Conservation (phyloP, 805 yeast species). For the Pichia paraexigua region DNA sequence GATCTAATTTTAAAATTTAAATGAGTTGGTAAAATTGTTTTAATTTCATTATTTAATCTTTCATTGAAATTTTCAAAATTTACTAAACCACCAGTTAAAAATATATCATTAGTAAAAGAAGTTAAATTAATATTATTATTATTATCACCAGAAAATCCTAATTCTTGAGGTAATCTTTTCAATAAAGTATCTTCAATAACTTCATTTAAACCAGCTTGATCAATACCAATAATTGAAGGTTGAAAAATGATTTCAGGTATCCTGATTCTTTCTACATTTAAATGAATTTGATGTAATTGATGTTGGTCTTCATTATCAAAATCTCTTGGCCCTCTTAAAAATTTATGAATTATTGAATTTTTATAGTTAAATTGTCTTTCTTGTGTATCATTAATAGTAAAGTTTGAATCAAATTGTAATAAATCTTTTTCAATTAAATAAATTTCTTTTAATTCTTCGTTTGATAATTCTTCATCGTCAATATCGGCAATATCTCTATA, state of each 20-base stretch:
- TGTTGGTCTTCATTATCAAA: slow-evolving; percentile 76
- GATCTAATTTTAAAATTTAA: slow-evolving; percentile 50
- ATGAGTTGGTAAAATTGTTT: slow-evolving; percentile 61
- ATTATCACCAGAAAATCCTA: slow-evolving; percentile 43
- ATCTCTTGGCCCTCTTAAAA: slow-evolving; percentile 83
- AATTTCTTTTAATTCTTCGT: slow-evolving; percentile 57
- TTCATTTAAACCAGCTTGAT: slow-evolving; percentile 91
- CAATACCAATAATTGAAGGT: slow-evolving; percentile 90
- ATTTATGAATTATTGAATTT: slow-evolving; percentile 69
- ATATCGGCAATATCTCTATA: slow-evolving; percentile 74
- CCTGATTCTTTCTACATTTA: slow-evolving; percentile 84
- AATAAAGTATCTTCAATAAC: slow-evolving; percentile 58
- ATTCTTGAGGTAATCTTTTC: slow-evolving; percentile 48
- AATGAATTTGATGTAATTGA: slow-evolving; percentile 82
- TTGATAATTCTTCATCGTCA: slow-evolving; percentile 74
- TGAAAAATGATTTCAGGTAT: slow-evolving; percentile 90
- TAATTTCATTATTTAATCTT: slow-evolving; percentile 64
- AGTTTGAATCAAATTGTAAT: slow-evolving; percentile 75
- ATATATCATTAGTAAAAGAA: slow-evolving; percentile 53
- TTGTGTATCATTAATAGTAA: slow-evolving; percentile 76
- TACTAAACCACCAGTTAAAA: slow-evolving; percentile 83
- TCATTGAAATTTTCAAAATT: slow-evolving; percentile 54
- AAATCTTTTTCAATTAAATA: slow-evolving; percentile 64
- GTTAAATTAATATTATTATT: slow-evolving; percentile 22
- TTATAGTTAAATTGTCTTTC: slow-evolving; percentile 83